Conservation (phyloP, 257 asterid genomes). For the Buddleja alternifolia region DNA sequence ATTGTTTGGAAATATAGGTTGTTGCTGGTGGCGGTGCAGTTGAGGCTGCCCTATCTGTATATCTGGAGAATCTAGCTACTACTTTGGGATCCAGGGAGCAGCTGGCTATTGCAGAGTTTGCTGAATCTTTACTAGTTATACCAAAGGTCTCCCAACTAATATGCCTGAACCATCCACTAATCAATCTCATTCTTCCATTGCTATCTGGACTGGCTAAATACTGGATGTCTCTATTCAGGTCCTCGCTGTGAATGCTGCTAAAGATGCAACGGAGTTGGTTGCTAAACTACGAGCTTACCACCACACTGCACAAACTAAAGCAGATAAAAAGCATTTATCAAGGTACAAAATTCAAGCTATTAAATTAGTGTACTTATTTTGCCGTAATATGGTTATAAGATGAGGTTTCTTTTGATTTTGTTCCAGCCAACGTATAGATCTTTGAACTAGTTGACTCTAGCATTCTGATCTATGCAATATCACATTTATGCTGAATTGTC, state of each 20-base stretch:
- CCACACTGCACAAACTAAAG: conserved; percentile 91
- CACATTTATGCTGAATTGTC: neutral
- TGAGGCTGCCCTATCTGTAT: conserved; percentile 91
- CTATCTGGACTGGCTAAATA: conserved; percentile 11
- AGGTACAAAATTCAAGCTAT: conserved; percentile 49
- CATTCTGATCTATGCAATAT: neutral
- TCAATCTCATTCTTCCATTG: neutral
- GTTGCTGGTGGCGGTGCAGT: conserved; percentile 99
- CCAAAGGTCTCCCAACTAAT: conserved; percentile 61
- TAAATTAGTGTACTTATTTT: neutral
- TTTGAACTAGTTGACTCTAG: neutral
- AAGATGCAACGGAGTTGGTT: conserved; percentile 95
- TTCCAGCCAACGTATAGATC: neutral
- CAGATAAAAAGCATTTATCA: conserved; percentile 88
- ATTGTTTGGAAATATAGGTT: conserved; percentile 52
- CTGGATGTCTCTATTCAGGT: conserved; percentile 54
- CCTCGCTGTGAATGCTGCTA: conserved; percentile 98
- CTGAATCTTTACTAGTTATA: conserved; percentile 64
- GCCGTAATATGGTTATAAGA: neutral
- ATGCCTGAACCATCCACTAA: conserved; percentile 9
- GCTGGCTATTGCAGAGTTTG: conserved; percentile 75
- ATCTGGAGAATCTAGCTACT: conserved; percentile 82
- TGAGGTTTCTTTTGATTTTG: neutral
- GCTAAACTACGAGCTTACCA: conserved; percentile 90
- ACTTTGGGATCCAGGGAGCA: conserved; percentile 76